These are phyloP conservation scores for Talaromyces wortmannii DNA, from an alignment of 495 filamentous ascomycete species.

Conservation along the genomic window DNA sequence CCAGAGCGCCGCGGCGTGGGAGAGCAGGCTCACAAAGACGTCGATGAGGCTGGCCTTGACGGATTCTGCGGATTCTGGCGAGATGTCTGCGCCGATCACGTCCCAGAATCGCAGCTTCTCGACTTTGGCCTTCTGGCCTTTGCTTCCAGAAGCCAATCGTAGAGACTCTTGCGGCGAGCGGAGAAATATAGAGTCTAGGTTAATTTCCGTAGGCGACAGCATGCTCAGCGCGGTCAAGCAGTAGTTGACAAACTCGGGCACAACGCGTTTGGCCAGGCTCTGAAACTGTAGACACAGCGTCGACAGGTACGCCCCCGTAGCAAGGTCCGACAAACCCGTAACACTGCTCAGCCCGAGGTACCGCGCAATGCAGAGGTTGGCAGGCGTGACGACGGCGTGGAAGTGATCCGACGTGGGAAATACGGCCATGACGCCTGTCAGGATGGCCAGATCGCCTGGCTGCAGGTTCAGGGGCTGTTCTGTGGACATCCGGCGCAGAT, in stretches of 20 bases:
- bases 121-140: slow-evolving; percentile 19
- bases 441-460: slow-evolving; percentile 68
- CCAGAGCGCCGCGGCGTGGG: slow-evolving; percentile 57
- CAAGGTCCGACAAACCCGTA: slow-evolving; percentile 53
- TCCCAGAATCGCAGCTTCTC: slow-evolving; percentile 46
- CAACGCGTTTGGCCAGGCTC: slow-evolving; percentile 68
- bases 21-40: slow-evolving; percentile 50
- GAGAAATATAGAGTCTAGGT: slow-evolving; percentile 52
- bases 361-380: slow-evolving; percentile 70
- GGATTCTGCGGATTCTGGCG: slow-evolving; percentile 24
- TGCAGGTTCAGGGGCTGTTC: slow-evolving; percentile 52
- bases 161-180: slow-evolving; percentile 49
- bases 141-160: slow-evolving; percentile 32
- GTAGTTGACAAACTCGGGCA: slow-evolving; percentile 84
- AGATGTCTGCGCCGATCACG: slow-evolving; percentile 23
- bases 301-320: slow-evolving; percentile 68
- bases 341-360: slow-evolving; percentile 77
- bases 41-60: slow-evolving; percentile 54
- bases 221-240: slow-evolving; percentile 66
- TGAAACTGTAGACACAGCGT: slow-evolving; percentile 79
- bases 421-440: slow-evolving; percentile 75
- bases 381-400: slow-evolving; percentile 85
- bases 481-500: slow-evolving; percentile 58
- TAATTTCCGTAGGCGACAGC: slow-evolving; percentile 48
- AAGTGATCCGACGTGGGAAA: slow-evolving; percentile 97